A percentile compares a stretch with the other conserved stretches of the same genome.
Conservation (phyloP, 129 eudicot genomes). For the Flaveria sonorensis region DNA sequence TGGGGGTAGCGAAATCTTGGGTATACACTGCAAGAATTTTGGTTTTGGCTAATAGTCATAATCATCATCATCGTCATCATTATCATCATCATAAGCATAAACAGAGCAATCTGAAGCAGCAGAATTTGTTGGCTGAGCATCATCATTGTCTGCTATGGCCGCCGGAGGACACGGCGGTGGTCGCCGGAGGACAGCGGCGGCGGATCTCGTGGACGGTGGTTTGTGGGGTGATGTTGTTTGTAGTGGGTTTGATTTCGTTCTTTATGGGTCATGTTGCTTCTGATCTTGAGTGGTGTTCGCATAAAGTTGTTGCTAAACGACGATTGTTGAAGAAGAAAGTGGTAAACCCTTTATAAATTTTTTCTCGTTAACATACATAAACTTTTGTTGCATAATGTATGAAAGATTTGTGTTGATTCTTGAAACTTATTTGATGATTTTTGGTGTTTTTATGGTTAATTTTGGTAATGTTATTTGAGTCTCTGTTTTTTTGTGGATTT, state of each 20-base stretch:
- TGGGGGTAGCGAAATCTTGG: slow-evolving; percentile 52
- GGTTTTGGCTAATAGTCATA: slow-evolving; percentile 31
- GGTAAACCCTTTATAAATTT: slow-evolving; percentile 29
- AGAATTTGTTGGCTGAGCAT: slow-evolving; percentile 26
- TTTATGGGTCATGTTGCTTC: slow-evolving; percentile 77
- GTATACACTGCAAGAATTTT: slow-evolving; percentile 41
- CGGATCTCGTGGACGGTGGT: slow-evolving; percentile 74
- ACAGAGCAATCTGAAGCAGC: slow-evolving; percentile 26
- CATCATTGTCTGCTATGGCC: slow-evolving; percentile 51
- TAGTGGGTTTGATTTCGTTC: slow-evolving; percentile 66
- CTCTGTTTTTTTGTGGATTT: background rate
- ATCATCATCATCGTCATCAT: background rate
- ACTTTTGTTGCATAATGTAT: slow-evolving; percentile 1
- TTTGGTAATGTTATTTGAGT: background rate
- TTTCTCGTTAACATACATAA: slow-evolving; percentile 1
- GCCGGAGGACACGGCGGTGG: slow-evolving; percentile 35
- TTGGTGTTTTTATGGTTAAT: slow-evolving; percentile 7
- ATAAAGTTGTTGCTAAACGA: slow-evolving; percentile 47
- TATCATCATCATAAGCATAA: slow-evolving; percentile 23
- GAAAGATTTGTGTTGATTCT: background rate
- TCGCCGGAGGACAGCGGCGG: slow-evolving; percentile 38
- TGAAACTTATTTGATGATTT: background rate
- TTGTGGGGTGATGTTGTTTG: slow-evolving; percentile 78
- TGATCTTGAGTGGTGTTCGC: slow-evolving; percentile 84
- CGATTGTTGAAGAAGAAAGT: slow-evolving; percentile 46